Base-by-base conservation (phyloP, 495 filamentous ascomycete genomes). In the Neurospora pannonica region DNA sequence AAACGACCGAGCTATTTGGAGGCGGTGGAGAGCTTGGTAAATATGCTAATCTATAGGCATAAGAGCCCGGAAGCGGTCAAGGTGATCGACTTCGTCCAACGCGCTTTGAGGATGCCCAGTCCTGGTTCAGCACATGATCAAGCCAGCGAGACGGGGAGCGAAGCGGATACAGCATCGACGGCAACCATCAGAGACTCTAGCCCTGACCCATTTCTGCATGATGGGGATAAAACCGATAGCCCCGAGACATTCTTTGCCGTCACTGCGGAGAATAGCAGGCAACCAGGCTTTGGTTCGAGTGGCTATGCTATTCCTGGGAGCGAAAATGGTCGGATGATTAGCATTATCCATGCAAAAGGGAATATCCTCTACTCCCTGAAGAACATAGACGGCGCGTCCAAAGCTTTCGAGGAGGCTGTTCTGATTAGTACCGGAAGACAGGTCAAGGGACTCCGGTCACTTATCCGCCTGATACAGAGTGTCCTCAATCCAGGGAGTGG, bases 311-410 rank as follows among this genome's bases (percentile, higher is more conserved):
- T 98, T 28, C 88, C 94, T 9, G 92, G 93, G 9, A 91, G 89
- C 31, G 96, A 99, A 76, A 99, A 98, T 82, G 96, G 96, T 28
- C 89, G 97, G 76, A 94, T 99, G 84, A 87, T 98, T 15, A 92
- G 94, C 39, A 85, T 99, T 31, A 88, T 98, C 34, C 97, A 99
- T 83, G 95, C 94, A 4, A 99, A 98, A 82, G 96, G 97, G 37
- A 99, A 98, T 76, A 97, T 98, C 93, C 87, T 98, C 2, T 99
- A 99, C 83, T 89, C 94, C 42, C 82, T 97, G 71, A 94, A 94
- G 34, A 92, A 98, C 75, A 94, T 96, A 77, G 85, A 86, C 60
- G 90, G 88, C 15, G 96, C 96, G 19, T 94, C 96, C 1, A 89
- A 90, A 74, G 94, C 97, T 10, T 99, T 99, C 77, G 96, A 98